These are phyloP conservation scores for Nemania sp. DNA, from an alignment of 2,329 filamentous ascomycete species.

Conservation along the genomic window DNA sequence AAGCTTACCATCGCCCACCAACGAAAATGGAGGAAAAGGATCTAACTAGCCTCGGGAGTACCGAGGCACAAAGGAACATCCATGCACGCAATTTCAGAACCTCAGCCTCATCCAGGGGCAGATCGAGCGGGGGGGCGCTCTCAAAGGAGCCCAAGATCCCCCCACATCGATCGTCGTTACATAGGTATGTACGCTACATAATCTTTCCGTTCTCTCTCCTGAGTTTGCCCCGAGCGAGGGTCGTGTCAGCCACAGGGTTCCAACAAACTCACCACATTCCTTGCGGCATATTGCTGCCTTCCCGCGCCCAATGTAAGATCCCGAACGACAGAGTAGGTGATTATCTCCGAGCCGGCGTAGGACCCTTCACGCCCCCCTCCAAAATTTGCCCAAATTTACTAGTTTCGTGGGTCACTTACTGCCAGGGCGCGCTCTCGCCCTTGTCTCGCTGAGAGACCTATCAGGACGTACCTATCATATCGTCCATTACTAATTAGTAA, in stretches of 20 bases:
- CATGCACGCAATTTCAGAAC: constrained; percentile 32
- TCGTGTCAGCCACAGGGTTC: constrained; percentile 18
- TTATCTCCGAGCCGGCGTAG: constrained; percentile 14
- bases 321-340: constrained; percentile 15
- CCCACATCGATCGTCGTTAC: constrained; percentile 30
- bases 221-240: too few species aligned
- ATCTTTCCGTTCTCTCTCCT: constrained; percentile 1
- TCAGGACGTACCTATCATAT: background rate
- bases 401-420: background rate
- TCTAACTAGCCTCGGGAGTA: constrained; percentile 25
- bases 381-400: constrained; percentile 22
- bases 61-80: constrained; percentile 26
- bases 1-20: constrained; percentile 1
- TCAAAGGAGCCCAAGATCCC: constrained; percentile 20
- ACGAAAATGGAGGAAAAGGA: background rate
- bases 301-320: constrained; percentile 7
- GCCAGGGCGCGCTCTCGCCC: background rate
- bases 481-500: constrained; percentile 22
- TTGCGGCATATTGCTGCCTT: background rate
- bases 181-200: too few species aligned
- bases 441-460: background rate
- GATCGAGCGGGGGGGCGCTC: constrained; percentile 30
- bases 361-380: constrained; percentile 6
- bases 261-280: constrained; percentile 6
- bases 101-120: constrained; percentile 37